phyloP scores from a whole-genome alignment of 2,329 filamentous ascomycete species.

The Periconia sp. region DNA sequence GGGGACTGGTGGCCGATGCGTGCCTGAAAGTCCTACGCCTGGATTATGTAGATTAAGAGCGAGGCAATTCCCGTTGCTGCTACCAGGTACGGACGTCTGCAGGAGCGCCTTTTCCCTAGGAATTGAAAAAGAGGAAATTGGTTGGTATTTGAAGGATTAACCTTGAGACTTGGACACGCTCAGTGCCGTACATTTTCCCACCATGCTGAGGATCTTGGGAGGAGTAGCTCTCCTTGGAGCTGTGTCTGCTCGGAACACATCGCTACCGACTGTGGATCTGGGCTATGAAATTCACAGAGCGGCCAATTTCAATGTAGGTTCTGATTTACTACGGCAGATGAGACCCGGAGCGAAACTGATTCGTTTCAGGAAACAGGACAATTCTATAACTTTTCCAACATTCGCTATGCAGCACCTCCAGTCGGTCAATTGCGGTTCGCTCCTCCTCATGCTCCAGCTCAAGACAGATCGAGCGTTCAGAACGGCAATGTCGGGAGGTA shows the following conservation, averaged over 20 bases:
- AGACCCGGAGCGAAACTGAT: conserved; percentile 11
- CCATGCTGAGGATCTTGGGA: conserved; percentile 28
- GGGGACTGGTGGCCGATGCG: too few species aligned
- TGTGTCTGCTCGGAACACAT: conserved; percentile 29
- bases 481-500: conserved; percentile 47
- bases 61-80: too few species aligned
- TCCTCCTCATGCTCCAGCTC: conserved; percentile 51
- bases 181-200: too few species aligned
- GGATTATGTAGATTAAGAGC: too few species aligned
- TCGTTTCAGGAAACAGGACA: conserved; percentile 40
- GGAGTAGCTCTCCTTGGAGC: conserved; percentile 25
- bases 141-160: too few species aligned
- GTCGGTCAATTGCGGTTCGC: conserved; percentile 58
- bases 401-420: conserved; percentile 62
- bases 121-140: too few species aligned
- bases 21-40: too few species aligned
- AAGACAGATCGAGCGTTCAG: conserved; percentile 54
- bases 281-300: conserved; percentile 61
- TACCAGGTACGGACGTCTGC: too few species aligned
- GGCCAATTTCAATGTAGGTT: conserved; percentile 51
- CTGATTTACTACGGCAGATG: neutral
- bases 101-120: too few species aligned
- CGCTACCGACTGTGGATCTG: conserved; percentile 57
- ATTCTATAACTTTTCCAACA: conserved; percentile 63
- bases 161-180: too few species aligned